Base-by-base conservation (phyloP, 2,329 filamentous ascomycete species). In the Setomelanomma holmii region DNA sequence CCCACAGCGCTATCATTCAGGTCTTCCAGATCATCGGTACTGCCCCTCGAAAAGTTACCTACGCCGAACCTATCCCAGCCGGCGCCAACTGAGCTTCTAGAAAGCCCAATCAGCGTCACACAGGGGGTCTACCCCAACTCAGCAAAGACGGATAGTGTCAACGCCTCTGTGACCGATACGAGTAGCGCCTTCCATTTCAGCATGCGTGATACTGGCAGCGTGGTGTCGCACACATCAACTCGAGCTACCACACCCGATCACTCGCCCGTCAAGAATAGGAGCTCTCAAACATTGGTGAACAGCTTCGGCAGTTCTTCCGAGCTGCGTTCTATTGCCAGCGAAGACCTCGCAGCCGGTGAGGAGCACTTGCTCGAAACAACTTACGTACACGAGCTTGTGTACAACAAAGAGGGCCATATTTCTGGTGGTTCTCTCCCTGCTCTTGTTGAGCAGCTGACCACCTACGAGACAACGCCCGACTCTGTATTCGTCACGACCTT, bases 401-500 rank as follows among this genome's bases (percentile, higher is more conserved):
- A 90, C 73, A 97, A 96, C 78, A 96, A 96, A 73, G 93, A 98
- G 62, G 93, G 93, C 1, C 90, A 96, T 56, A 88, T 99, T n/a
- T 90, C 90, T 36, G 95, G 95, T 40, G 95, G 95, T 12, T 96
- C 92, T 3, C 82, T 99, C 11, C 86, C 90, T 4, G 95, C 95
- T 2, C 80, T 99, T 22, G 89, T 99, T n/a, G 95, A 99, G 79
- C 88, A 92, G 57, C 84, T 99, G 36, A 98, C 95, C 0, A 91
- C 90, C 0, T 92, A 96, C 71, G 91, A 97, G 72, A 90, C 91
- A 0, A 96, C 93, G 0, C 95, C 95, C 0, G 93, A 98, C 70
- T 86, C 90, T 16, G 86, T 90, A 68, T 98, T 98, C 64, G 91
- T 96, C 36, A 93, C 91, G 2, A 91, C 95, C 0, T 98, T 99